Base-by-base conservation (phyloP, 257 asterid species). In the Scutellaria galericulata region DNA sequence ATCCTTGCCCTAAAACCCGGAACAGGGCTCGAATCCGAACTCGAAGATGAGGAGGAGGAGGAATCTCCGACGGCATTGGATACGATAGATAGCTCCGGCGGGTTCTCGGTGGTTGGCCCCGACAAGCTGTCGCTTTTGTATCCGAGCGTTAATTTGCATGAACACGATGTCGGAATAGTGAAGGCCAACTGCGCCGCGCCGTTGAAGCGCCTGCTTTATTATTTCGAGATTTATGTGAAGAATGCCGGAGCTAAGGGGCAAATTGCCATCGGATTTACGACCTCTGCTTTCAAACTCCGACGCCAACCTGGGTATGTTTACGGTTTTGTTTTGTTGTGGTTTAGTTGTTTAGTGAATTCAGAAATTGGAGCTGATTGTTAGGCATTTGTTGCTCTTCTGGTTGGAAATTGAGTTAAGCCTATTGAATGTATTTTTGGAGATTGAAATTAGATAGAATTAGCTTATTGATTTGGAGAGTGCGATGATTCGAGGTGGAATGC, bases 141-240 rank as follows among this genome's bases (percentile, higher is more conserved):
- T 55, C 86, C 96, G 4, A 85, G 3, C 65, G 88, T 72, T 27
- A 70, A 87, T 75, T 73, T 83, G 79, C 98, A 95, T 78, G 93
- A 87, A 6, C 90, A 91, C 75, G 98, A 95, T 53, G 98, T 95
- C 12, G 99, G 99, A 40, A 93, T 86, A 41, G 99, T 90, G 70
- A 93, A 92, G 75, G 96, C 98, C 52, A 85, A 95, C 83, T 83
- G 80, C 41, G 82, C 92, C 13, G 98, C 98, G 5, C 99, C 99
- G 41, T 75, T 78, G 42, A 90, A 88, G 80, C 76, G 96, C 50
- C 73, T 95, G 74, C 69, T 91, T 12, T 93, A 87, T 76, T 94
- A 91, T 76, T 94, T 94, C 27, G 98, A 94, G 88, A 89, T 91
- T 66, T 66, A 22, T 56, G 97, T 91, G 15, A 87, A 85, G 87